Percentiles rank a stretch among this genome's conserved stretches.
Conservation (phyloP, 2,329 filamentous ascomycete species). For the Penicillium sp. region DNA sequence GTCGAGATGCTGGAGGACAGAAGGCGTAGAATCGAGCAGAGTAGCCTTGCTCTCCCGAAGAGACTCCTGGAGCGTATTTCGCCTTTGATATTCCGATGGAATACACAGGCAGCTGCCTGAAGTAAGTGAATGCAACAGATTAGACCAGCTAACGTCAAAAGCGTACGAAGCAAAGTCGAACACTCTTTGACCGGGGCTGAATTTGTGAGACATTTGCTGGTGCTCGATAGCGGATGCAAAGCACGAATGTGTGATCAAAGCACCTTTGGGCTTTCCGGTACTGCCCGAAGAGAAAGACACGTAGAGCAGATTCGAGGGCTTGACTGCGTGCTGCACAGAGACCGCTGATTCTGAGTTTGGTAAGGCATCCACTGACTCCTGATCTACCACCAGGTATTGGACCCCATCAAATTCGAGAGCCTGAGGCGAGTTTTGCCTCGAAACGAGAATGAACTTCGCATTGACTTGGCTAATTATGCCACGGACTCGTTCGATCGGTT, state of each 20-base stretch:
- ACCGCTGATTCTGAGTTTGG: no score
- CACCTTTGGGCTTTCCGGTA: constrained; percentile 57
- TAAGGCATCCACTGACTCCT: no score
- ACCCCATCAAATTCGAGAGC: no score
- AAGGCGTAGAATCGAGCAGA: not conserved
- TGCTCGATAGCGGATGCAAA: not conserved
- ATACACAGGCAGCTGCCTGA: not conserved
- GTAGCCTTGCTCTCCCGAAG: no score
- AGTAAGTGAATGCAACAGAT: not conserved
- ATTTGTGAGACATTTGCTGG: not conserved
- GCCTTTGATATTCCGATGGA: not conserved
- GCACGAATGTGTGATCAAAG: constrained; percentile 69
- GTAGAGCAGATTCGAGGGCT: no score
- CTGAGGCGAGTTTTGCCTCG: no score
- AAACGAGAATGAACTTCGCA: no score
- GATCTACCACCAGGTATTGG: no score
- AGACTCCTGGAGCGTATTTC: no score
- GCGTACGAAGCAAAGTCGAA: not conserved
- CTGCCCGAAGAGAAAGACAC: constrained; percentile 57
- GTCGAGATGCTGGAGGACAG: constrained; percentile 9
- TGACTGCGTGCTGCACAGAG: no score
- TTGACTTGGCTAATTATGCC: no score
- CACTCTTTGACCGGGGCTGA: not conserved
- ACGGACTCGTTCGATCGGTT: not conserved
- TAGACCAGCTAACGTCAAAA: not conserved